Base-by-base conservation (phyloP, 2,329 filamentous ascomycete genomes). In the Paraphaeosphaeria sporulosa region DNA sequence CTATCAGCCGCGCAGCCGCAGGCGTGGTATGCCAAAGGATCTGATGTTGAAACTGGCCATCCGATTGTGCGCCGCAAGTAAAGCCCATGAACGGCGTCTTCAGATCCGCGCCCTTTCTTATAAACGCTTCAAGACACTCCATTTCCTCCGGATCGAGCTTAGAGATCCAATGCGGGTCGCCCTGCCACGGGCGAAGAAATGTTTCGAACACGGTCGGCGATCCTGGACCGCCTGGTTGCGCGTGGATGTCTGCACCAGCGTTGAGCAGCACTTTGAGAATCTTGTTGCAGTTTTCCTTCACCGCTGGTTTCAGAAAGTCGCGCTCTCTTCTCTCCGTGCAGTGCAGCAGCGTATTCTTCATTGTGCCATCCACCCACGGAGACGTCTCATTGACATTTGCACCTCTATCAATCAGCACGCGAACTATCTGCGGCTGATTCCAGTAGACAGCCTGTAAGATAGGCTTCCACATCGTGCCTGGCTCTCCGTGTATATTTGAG, bases 11-110 rank as follows among this genome's bases (percentile, higher is more conserved):
- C 3, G 71, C 69, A 19, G 70, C 32, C 15, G 40, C 55, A 9
- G 73, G 71, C 8, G 72, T 70, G 0, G 72, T 69, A 59, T 77
- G 75, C 73, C 73, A 77, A 7, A 77, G 53, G 0, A 67, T 55
- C 47, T 77, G 75, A 43, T 77, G 75, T 44, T 68, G 58, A 38
- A 76, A 76, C 0, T 67, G 73, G 3, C 64, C 56, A 23, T 64
- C 59, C 1, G 60, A 53, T 1, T 48, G 23, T 3, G 70, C 60
- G 5, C 58, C 57, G 46, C 75, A 77, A 23, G 70, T 64, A 36
- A 65, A 70, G 7, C 69, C 64, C 7, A 55, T 56, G 40, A 76
- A 76, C 0, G 51, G 32, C 0, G 60, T 55, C 13, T 69, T 62
- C 1, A 75, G 58, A 58, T 71, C 55, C 7, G 69, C 70, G 4